Conservation (phyloP, 2,329 filamentous ascomycete species). For the Beauveria bassiana region DNA sequence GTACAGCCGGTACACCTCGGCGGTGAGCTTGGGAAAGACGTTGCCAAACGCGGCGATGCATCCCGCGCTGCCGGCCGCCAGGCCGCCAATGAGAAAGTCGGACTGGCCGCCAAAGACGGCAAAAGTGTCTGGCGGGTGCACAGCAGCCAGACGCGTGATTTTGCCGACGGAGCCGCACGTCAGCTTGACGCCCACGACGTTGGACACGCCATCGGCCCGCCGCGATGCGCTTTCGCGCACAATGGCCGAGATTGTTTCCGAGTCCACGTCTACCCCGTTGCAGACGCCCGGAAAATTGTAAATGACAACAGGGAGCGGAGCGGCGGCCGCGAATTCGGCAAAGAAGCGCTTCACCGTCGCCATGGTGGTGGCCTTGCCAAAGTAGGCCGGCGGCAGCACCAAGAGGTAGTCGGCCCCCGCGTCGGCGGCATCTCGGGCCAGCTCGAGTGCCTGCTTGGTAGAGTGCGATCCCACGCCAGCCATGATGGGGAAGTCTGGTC, state of each 20-base stretch:
- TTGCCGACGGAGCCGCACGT: constrained; percentile 57
- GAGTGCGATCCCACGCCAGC: no score
- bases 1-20: no score
- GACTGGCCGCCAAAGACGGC: not conserved
- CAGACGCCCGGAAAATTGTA: constrained; percentile 65
- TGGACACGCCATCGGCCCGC: constrained; percentile 17
- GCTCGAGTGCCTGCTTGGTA: no score
- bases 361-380: no score
- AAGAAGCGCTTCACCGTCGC: constrained; percentile 37
- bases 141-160: constrained; percentile 45
- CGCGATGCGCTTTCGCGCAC: constrained; percentile 31
- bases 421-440: no score
- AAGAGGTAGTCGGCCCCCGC: no score
- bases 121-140: not conserved
- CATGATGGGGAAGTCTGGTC: no score
- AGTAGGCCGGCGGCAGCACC: no score
- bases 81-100: not conserved
- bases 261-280: constrained; percentile 61
- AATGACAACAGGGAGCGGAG: constrained; percentile 50
- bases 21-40: not conserved
- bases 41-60: not conserved
- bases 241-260: constrained; percentile 43
- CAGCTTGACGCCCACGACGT: constrained; percentile 58
- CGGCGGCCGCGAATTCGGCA: constrained; percentile 43
- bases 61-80: not conserved